Conservation (phyloP, 306 rosid species). For the Prunus persica region DNA sequence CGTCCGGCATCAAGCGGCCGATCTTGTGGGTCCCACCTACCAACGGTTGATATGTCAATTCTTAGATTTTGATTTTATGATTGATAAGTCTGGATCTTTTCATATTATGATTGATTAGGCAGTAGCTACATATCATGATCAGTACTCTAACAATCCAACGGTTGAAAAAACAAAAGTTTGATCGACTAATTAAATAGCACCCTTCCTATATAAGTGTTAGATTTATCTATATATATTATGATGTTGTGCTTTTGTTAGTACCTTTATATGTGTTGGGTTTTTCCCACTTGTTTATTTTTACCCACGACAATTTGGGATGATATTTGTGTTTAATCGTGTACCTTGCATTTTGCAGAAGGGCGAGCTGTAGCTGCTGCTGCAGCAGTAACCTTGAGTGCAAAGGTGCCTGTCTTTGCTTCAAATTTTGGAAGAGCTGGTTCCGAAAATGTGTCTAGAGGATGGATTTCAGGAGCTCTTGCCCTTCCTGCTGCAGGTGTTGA, state of each 20-base stretch:
- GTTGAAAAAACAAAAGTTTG: not conserved
- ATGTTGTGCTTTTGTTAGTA: not conserved
- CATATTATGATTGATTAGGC: not conserved
- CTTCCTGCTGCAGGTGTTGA: slow-evolving; percentile 76
- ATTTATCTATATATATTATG: not conserved
- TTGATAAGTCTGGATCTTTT: not conserved
- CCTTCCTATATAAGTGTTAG: not conserved
- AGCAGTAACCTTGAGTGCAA: slow-evolving; percentile 47
- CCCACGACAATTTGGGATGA: not conserved
- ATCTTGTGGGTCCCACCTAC: not conserved
- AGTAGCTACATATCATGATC: too few relatives aligned
- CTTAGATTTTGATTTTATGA: not conserved
- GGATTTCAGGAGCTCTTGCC: slow-evolving; percentile 77
- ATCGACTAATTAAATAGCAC: not conserved
- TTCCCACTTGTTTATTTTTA: not conserved
- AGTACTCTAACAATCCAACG: too few relatives aligned
- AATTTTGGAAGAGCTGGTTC: slow-evolving; percentile 44
- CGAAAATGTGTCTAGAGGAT: slow-evolving; percentile 40
- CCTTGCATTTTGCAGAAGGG: slow-evolving; percentile 50
- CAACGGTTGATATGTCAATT: not conserved
- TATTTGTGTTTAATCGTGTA: not conserved
- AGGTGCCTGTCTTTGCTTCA: slow-evolving; percentile 43
- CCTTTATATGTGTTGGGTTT: not conserved
- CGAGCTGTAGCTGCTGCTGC: slow-evolving; percentile 63
- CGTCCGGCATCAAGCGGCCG: not conserved